phyloP scores from a whole-genome alignment of 441 rosid species.

The Adansonia gregorii region DNA sequence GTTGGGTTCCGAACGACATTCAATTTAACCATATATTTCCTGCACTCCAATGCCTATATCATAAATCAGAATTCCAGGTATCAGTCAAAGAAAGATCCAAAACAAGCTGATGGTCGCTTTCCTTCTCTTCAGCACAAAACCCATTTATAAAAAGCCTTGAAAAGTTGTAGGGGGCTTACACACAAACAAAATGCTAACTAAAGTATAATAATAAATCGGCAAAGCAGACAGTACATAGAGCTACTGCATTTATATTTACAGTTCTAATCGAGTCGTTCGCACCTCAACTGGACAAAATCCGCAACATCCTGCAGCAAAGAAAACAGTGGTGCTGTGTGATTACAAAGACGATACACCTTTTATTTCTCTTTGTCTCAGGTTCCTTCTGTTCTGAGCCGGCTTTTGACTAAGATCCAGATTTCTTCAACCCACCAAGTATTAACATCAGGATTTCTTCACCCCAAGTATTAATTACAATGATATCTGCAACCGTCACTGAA shows the following conservation, averaged over 20 bases:
- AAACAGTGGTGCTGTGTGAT: slow-evolving; percentile 35
- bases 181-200: neutral
- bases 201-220: no score
- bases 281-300: slow-evolving; percentile 31
- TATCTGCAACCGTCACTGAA: slow-evolving; percentile 38
- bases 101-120: neutral
- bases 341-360: slow-evolving; percentile 3
- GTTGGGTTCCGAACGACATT: neutral
- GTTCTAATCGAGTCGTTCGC: slow-evolving; percentile 26
- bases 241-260: neutral
- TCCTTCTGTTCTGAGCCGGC: slow-evolving; percentile 34
- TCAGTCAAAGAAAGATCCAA: neutral
- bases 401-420: slow-evolving; percentile 34
- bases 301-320: slow-evolving; percentile 23
- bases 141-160: neutral
- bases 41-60: no score
- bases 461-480: slow-evolving; percentile 45
- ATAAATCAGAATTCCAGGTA: neutral
- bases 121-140: neutral
- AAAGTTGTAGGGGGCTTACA: neutral
- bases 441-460: slow-evolving; percentile 38
- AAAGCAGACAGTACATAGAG: neutral
- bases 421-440: slow-evolving; percentile 43
- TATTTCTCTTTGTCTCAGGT: slow-evolving; percentile 11
- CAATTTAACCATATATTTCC: neutral